phyloP scores from a whole-genome alignment of 352 stramenopile genomes.

The Globisporangium orthogonon region DNA sequence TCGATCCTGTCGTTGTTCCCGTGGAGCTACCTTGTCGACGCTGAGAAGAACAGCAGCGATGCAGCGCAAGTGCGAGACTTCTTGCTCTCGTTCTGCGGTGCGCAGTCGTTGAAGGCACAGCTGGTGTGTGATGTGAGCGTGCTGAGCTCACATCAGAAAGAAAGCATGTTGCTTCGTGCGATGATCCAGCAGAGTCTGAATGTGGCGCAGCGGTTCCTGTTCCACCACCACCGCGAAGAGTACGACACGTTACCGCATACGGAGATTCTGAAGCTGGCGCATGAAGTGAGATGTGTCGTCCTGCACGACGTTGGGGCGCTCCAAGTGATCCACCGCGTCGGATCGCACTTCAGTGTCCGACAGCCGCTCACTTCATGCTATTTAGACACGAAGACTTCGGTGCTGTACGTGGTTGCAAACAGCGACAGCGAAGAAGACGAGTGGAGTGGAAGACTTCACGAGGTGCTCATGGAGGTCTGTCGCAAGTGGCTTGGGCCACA shows the following conservation, averaged over 20 bases:
- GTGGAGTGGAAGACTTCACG: slow-evolving; percentile 22
- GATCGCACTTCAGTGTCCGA: slow-evolving; percentile 28
- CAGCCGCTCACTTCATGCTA: slow-evolving; percentile 29
- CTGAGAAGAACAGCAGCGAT: slow-evolving; percentile 9
- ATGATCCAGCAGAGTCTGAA: slow-evolving; percentile 19
- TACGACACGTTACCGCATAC: slow-evolving; percentile 40
- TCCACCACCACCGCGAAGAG: slow-evolving; percentile 26
- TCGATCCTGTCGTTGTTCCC: slow-evolving; percentile 47
- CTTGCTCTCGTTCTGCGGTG: slow-evolving; percentile 33
- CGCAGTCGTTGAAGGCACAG: slow-evolving; percentile 43
- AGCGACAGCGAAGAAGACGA: slow-evolving; percentile 23
- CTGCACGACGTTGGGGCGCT: slow-evolving; percentile 36
- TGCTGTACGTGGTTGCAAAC: slow-evolving; percentile 30
- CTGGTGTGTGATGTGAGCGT: slow-evolving; percentile 50
- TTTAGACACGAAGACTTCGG: slow-evolving; percentile 26
- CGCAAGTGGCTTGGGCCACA: slow-evolving; percentile 42
- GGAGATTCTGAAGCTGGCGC: slow-evolving; percentile 20
- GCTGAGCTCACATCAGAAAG: slow-evolving; percentile 21
- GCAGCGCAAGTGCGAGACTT: slow-evolving; percentile 19
- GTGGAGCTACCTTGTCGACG: slow-evolving; percentile 38
- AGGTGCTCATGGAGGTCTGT: slow-evolving; percentile 49
- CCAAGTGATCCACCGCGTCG: slow-evolving; percentile 50
- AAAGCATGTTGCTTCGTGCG: slow-evolving; percentile 22
- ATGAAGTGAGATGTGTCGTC: slow-evolving; percentile 26
- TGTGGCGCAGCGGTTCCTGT: slow-evolving; percentile 51